Evolutionary conservation across 2,329 filamentous ascomycete genomes (phyloP).

Genomic region (Cercospora zeae-maydis): DNA sequence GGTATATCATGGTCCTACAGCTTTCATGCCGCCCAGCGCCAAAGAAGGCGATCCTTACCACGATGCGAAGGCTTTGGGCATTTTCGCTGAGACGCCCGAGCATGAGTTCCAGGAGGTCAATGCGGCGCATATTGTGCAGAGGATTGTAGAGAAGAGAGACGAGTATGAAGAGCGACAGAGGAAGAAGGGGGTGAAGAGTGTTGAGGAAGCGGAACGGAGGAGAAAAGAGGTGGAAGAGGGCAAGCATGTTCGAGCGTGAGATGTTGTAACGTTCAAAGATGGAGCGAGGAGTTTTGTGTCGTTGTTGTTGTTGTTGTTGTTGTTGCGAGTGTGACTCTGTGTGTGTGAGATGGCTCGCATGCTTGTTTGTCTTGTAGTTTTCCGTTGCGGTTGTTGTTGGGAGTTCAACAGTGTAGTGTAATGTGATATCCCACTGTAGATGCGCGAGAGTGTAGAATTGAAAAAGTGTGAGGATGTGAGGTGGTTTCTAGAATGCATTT

Average conservation of each 20-base stretch:
- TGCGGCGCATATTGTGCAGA: conserved; percentile 82
- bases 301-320: not conserved
- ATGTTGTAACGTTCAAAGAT: not conserved
- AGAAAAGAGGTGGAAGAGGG: conserved; percentile 13
- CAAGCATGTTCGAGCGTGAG: not conserved
- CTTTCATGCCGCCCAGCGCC: conserved; percentile 65
- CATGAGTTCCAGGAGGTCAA: conserved; percentile 87
- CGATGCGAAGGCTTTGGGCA: conserved; percentile 74
- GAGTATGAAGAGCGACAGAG: conserved; percentile 90
- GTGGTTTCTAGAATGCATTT: not conserved
- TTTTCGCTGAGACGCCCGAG: conserved; percentile 72
- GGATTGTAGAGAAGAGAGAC: conserved; percentile 81
- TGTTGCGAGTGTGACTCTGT: not conserved
- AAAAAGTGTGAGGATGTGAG: not conserved
- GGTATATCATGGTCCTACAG: conserved; percentile 94
- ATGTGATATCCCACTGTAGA: not conserved
- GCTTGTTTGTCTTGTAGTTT: too few relatives aligned
- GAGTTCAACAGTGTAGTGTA: not conserved
- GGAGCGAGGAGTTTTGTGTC: not conserved
- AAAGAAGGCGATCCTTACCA: conserved; percentile 58
- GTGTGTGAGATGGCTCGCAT: too few relatives aligned
- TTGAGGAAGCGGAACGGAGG: conserved; percentile 58
- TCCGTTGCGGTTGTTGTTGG: too few relatives aligned
- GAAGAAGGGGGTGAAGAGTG: conserved; percentile 82
- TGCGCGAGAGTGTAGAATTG: not conserved